Evolutionary conservation across 148 eudicot genomes (phyloP).

Genomic region (Cornus controversa): DNA sequence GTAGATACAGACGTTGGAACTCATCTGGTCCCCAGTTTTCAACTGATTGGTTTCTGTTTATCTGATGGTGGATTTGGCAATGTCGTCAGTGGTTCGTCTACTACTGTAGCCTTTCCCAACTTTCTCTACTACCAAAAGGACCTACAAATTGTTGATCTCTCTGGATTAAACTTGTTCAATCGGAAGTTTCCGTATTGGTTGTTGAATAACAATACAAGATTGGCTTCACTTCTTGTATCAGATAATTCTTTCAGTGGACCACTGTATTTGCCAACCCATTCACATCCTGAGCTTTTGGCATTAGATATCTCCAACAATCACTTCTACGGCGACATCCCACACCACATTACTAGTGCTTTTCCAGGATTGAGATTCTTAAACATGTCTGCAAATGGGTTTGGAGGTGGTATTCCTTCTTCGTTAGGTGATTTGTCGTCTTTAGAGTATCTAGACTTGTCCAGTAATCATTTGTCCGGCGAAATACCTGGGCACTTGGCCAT

Average conservation of each 20-base stretch:
- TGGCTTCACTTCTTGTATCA: too few species aligned
- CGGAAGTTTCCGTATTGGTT: too few species aligned
- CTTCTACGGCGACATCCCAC: not conserved
- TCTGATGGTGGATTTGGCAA: not conserved
- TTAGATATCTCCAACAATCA: constrained; percentile 8
- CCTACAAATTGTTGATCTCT: too few species aligned
- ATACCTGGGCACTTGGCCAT: constrained; percentile 7
- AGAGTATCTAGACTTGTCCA: not conserved
- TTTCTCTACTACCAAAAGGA: too few species aligned
- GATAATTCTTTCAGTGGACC: too few species aligned
- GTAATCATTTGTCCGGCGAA: constrained; percentile 3
- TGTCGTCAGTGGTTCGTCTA: too few species aligned
- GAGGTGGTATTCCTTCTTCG: constrained; percentile 11
- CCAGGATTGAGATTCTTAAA: not conserved
- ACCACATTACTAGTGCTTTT: not conserved
- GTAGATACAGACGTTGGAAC: constrained; percentile 7
- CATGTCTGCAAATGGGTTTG: constrained; percentile 11
- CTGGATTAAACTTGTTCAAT: too few species aligned
- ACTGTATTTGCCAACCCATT: not conserved
- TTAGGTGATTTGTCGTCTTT: not conserved
- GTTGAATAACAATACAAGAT: too few species aligned
- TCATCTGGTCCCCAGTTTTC: constrained; percentile 14
- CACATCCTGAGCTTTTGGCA: not conserved
- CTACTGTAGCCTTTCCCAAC: not conserved
- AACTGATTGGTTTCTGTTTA: constrained; percentile 8